Conservation (phyloP, 2,329 filamentous ascomycete species). For the Parafenestella ontariensis region DNA sequence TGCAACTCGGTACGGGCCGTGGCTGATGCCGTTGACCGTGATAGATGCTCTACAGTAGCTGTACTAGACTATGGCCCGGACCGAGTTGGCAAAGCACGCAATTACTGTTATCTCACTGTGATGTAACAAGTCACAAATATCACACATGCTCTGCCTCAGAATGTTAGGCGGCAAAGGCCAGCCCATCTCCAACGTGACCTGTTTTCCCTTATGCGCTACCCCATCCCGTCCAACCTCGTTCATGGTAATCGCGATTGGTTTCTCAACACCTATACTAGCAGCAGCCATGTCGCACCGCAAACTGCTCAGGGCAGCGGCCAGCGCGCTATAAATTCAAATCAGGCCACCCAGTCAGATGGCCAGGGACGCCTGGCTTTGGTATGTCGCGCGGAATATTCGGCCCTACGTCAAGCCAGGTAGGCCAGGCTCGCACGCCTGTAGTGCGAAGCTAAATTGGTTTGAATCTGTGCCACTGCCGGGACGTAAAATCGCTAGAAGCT, state of each 20-base stretch:
- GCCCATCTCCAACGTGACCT: no score
- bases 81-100: neutral
- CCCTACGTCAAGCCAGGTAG: constrained; percentile 1
- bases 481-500: no score
- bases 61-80: no score
- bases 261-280: neutral
- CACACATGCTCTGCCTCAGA: neutral
- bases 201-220: neutral
- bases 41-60: neutral
- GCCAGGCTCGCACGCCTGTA: constrained; percentile 14
- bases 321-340: neutral
- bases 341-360: neutral
- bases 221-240: neutral
- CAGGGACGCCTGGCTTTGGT: neutral
- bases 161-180: no score
- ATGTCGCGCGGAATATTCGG: neutral
- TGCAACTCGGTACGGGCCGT: constrained; percentile 4
- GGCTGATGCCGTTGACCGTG: constrained; percentile 1
- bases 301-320: neutral
- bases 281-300: neutral
- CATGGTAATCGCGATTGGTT: neutral
- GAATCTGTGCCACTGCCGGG: constrained; percentile 13
- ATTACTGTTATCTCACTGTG: neutral
- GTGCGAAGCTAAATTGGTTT: constrained; percentile 8
- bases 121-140: neutral